Evolutionary conservation across 176 grass and related monocot species (phyloP).

Genomic region (Triticum timopheevii): DNA sequence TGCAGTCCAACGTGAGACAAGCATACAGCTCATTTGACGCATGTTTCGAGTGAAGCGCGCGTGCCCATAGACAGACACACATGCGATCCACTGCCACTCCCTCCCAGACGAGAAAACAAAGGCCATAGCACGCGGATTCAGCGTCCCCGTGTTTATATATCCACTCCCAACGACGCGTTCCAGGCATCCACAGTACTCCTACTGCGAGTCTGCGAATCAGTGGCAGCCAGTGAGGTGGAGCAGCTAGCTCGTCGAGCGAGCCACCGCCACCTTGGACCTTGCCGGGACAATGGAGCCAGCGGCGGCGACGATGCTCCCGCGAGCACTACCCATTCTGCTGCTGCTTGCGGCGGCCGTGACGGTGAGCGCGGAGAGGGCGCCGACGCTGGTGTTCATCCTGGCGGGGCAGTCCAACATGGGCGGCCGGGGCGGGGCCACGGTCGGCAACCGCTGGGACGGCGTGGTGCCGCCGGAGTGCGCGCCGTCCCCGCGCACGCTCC

Average conservation of each 20-base stretch:
- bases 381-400: constrained; percentile 43
- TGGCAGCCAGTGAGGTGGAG: no score
- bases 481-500: not conserved
- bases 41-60: not conserved
- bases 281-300: not conserved
- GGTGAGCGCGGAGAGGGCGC: not conserved
- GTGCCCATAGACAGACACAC: not conserved
- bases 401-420: constrained; percentile 80
- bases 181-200: not conserved
- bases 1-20: not conserved
- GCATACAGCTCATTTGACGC: not conserved
- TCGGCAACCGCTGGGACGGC: constrained; percentile 34
- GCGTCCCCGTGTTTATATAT: not conserved
- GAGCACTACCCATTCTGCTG: not conserved
- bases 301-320: not conserved
- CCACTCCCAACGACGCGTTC: not conserved
- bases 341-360: not conserved
- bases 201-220: not conserved
- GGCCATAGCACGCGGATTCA: not conserved
- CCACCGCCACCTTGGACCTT: not conserved
- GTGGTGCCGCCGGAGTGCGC: constrained; percentile 48
- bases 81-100: not conserved
- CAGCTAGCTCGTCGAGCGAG: not conserved
- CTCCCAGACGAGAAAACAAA: not conserved
- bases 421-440: constrained; percentile 57